Evolutionary conservation across 495 filamentous ascomycete genomes (phyloP).

Genomic region (Aspergillus cristatus): DNA sequence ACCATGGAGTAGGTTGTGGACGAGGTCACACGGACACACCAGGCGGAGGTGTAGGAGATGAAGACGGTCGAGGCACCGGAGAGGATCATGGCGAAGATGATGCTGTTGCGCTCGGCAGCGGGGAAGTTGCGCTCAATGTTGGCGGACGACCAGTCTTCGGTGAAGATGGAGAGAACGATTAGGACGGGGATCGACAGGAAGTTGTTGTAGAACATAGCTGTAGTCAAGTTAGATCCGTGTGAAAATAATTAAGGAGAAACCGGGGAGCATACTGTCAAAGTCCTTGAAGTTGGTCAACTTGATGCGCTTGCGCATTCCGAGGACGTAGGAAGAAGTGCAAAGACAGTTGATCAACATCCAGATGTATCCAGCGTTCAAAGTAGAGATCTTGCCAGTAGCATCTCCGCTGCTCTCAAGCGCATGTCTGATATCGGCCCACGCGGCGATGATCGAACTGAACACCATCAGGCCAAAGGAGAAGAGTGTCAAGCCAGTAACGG

Average conservation of each 20-base stretch:
- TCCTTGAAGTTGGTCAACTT: conserved; percentile 99
- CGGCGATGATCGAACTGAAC: conserved; percentile 84
- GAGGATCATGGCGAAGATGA: conserved; percentile 83
- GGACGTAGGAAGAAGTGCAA: conserved; percentile 81
- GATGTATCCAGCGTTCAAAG: conserved; percentile 89
- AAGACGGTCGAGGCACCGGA: conserved; percentile 91
- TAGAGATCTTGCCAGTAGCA: conserved; percentile 68
- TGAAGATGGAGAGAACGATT: conserved; percentile 66
- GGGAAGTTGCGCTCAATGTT: conserved; percentile 91
- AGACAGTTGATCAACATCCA: conserved; percentile 99
- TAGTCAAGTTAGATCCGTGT: conserved; percentile 18
- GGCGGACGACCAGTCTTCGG: conserved; percentile 83
- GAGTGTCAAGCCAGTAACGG: conserved; percentile 76
- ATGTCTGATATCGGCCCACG: conserved; percentile 95
- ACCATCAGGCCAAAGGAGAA: conserved; percentile 99
- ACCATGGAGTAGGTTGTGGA: conserved; percentile 99
- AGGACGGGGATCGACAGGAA: conserved; percentile 93
- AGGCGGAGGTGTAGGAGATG: conserved; percentile 97
- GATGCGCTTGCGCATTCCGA: conserved; percentile 96
- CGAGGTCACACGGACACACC: conserved; percentile 95
- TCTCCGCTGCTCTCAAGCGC: conserved; percentile 55
- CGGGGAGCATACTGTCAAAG: conserved; percentile 76
- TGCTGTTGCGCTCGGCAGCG: conserved; percentile 56
- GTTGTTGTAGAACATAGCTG: conserved; percentile 99
- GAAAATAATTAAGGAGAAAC: neutral